Conservation (phyloP, 345 rosid species). For the Syzygium aqueum region DNA sequence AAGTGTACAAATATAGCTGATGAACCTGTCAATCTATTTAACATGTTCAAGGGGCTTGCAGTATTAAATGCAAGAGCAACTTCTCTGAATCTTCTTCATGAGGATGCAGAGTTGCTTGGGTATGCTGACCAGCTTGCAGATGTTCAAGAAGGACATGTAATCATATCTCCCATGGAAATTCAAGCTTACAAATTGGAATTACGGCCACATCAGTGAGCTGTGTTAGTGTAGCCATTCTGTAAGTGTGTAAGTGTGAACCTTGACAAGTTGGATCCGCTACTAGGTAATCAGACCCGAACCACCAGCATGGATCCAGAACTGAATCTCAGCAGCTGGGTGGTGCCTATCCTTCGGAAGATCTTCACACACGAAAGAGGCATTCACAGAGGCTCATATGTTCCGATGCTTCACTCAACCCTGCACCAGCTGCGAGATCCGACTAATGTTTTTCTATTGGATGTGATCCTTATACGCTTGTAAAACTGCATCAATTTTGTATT, state of each 20-base stretch:
- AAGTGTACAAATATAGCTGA: conserved; percentile 53
- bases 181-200: conserved; percentile 89
- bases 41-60: conserved; percentile 64
- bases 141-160: conserved; percentile 49
- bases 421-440: neutral
- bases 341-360: neutral
- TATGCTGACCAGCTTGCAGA: conserved; percentile 50
- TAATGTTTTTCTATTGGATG: neutral
- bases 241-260: neutral
- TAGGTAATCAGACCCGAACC: neutral
- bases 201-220: conserved; percentile 28
- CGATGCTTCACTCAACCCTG: neutral
- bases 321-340: neutral
- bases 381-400: neutral
- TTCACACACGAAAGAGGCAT: neutral
- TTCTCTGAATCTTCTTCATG: conserved; percentile 86
- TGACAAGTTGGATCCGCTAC: neutral
- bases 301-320: neutral
- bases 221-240: neutral
- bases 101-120: conserved; percentile 66
- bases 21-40: conserved; percentile 58
- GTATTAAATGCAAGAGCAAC: conserved; percentile 59
- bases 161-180: conserved; percentile 87
- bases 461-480: neutral
- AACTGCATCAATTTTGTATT: neutral